Conservation (phyloP, 441 rosid species). For the Isatis lusitanica region DNA sequence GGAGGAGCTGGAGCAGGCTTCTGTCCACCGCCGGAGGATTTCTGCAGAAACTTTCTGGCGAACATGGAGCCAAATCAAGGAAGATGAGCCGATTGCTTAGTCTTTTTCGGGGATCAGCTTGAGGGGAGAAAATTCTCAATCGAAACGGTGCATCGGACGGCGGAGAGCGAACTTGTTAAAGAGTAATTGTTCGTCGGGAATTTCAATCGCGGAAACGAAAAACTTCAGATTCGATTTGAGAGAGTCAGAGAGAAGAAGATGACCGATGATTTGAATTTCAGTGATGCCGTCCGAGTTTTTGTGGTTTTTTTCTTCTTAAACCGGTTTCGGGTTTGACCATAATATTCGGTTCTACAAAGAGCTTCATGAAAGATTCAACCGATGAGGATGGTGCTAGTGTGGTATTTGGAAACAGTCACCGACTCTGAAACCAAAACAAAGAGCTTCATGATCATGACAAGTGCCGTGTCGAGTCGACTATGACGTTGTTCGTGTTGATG, state of each 20-base stretch:
- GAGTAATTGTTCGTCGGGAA: conserved; percentile 14
- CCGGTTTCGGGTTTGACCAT: background rate
- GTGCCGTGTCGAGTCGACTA: no score
- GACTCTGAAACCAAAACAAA: conserved; percentile 36
- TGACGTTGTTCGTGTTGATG: no score
- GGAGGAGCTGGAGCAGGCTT: conserved; percentile 36
- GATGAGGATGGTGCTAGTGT: conserved; percentile 64
- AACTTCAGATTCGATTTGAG: conserved; percentile 32
- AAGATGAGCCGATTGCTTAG: conserved; percentile 25
- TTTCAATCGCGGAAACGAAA: conserved; percentile 3
- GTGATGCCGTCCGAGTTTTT: background rate
- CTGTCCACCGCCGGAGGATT: conserved; percentile 40
- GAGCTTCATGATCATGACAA: no score
- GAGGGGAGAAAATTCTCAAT: background rate
- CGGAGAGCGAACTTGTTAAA: background rate
- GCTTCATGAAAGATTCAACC: no score
- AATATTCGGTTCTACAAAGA: background rate
- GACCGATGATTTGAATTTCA: conserved; percentile 28
- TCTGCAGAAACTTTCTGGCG: conserved; percentile 54
- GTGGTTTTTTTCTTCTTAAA: background rate
- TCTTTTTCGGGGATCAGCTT: conserved; percentile 7
- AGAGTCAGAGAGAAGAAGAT: conserved; percentile 18
- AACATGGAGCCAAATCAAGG: conserved; percentile 51
- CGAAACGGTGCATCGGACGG: conserved; percentile 10
- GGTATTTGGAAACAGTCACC: conserved; percentile 65